These are phyloP conservation scores for Millerozyma acaciae DNA, from an alignment of 805 yeast genomes.

Conservation along the genomic window DNA sequence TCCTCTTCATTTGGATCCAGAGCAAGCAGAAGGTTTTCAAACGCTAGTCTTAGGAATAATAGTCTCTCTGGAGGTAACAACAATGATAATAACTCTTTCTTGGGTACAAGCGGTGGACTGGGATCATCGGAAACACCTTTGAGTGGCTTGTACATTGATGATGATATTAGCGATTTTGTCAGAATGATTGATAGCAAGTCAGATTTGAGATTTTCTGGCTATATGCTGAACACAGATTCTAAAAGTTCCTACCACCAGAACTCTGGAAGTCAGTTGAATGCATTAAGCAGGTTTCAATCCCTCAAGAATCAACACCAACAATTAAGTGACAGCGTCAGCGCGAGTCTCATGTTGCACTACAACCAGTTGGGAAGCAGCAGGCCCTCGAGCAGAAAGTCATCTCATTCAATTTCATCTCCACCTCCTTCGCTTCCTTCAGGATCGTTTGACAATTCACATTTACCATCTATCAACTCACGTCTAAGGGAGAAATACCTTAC, in stretches of 20 bases:
- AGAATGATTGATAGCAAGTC: conserved; percentile 63
- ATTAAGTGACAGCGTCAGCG: conserved; percentile 51
- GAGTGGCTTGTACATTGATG: conserved; percentile 47
- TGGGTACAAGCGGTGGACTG: conserved; percentile 38
- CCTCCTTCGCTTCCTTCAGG: conserved; percentile 16
- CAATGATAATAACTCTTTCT: conserved; percentile 15
- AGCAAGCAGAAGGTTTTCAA: conserved; percentile 46
- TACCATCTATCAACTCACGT: conserved; percentile 33
- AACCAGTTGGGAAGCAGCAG: conserved; percentile 15
- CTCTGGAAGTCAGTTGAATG: conserved; percentile 33
- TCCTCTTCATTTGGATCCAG: conserved; percentile 74
- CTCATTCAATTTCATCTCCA: conserved; percentile 26
- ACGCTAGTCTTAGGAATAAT: conserved; percentile 27
- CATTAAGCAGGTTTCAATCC: conserved; percentile 48
- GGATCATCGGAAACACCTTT: conserved; percentile 30
- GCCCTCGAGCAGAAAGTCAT: conserved; percentile 25
- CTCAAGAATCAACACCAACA: conserved; percentile 52
- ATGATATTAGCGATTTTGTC: conserved; percentile 68
- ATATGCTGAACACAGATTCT: conserved; percentile 11
- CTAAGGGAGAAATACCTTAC: conserved; percentile 16
- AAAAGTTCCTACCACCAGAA: conserved; percentile 11
- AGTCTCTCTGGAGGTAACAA: conserved; percentile 19
- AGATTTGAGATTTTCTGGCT: conserved; percentile 40
- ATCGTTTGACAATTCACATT: conserved; percentile 22
- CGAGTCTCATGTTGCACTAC: conserved; percentile 40